Percentiles rank a stretch among this genome's conserved stretches.
Evolutionary conservation across 352 stramenopile species (phyloP).

Genomic region (Phytophthora parvispora): DNA sequence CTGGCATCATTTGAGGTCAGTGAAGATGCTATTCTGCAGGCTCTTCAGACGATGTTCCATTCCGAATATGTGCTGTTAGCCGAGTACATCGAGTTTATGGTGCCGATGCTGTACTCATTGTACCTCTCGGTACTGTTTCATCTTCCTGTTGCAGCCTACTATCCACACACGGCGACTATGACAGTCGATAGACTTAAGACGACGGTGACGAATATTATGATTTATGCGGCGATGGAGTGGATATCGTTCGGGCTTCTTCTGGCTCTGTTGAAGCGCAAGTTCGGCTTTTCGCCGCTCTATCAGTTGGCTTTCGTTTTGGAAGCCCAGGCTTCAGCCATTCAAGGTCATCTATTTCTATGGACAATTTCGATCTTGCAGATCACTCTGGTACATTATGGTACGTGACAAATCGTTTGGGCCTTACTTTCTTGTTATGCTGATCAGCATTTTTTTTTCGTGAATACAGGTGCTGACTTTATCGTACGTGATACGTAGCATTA

Average conservation of each 20-base stretch:
- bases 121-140: conserved; percentile 25
- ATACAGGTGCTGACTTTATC: background rate
- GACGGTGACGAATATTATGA: conserved; percentile 9
- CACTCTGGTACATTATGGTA: conserved; percentile 35
- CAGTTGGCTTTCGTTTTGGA: conserved; percentile 50
- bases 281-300: conserved; percentile 30
- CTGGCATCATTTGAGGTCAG: background rate
- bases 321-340: conserved; percentile 18
- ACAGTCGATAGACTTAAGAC: background rate
- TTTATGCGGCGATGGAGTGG: conserved; percentile 20
- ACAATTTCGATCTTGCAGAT: conserved; percentile 32
- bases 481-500: background rate
- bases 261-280: conserved; percentile 12
- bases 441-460: background rate
- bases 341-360: conserved; percentile 36
- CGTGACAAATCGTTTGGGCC: background rate
- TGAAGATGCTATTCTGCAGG: background rate
- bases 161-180: conserved; percentile 17
- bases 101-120: conserved; percentile 30
- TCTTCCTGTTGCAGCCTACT: conserved; percentile 32
- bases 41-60: conserved; percentile 26
- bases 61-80: conserved; percentile 29
- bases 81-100: conserved; percentile 39
- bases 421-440: background rate
- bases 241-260: conserved; percentile 7